Evolutionary conservation across 257 asterid species (phyloP).

Genomic region (Echium plantagineum): DNA sequence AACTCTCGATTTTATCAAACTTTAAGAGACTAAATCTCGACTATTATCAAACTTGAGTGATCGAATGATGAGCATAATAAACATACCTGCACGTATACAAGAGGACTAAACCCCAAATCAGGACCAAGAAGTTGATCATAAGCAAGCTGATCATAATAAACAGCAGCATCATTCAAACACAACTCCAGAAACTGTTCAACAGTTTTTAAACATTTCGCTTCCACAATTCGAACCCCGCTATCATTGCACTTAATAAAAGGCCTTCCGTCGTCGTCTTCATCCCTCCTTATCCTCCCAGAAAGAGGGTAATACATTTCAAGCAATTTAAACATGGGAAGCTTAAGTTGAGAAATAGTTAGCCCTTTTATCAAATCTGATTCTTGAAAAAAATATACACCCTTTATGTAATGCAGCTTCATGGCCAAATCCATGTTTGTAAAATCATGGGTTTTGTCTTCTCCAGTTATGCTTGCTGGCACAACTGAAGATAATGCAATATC

Average conservation of each 20-base stretch:
- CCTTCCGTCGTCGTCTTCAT: slow-evolving; percentile 22
- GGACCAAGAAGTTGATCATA: slow-evolving; percentile 36
- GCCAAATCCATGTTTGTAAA: slow-evolving; percentile 38
- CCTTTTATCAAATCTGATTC: slow-evolving; percentile 22
- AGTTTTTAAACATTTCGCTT: slow-evolving; percentile 46
- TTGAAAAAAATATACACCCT: slow-evolving; percentile 45
- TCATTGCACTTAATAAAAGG: slow-evolving; percentile 70
- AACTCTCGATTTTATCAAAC: too few relatives aligned
- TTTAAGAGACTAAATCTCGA: too few relatives aligned
- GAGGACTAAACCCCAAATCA: slow-evolving; percentile 52
- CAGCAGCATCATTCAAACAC: not conserved
- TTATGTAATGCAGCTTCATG: slow-evolving; percentile 54
- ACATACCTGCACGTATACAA: slow-evolving; percentile 56
- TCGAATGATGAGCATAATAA: not conserved
- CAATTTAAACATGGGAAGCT: slow-evolving; percentile 43
- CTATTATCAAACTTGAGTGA: too few relatives aligned
- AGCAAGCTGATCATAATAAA: slow-evolving; percentile 21
- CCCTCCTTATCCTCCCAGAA: slow-evolving; percentile 48
- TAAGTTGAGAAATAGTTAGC: slow-evolving; percentile 26
- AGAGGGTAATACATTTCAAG: slow-evolving; percentile 27
- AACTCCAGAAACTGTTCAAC: slow-evolving; percentile 40
- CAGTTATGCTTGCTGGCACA: slow-evolving; percentile 66
- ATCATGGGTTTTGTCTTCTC: slow-evolving; percentile 28
- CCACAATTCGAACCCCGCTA: slow-evolving; percentile 66
- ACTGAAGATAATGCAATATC: slow-evolving; percentile 26